Evolutionary conservation across 305 asterid genomes (phyloP).

Genomic region (Fraxinus xanthoxyloides): DNA sequence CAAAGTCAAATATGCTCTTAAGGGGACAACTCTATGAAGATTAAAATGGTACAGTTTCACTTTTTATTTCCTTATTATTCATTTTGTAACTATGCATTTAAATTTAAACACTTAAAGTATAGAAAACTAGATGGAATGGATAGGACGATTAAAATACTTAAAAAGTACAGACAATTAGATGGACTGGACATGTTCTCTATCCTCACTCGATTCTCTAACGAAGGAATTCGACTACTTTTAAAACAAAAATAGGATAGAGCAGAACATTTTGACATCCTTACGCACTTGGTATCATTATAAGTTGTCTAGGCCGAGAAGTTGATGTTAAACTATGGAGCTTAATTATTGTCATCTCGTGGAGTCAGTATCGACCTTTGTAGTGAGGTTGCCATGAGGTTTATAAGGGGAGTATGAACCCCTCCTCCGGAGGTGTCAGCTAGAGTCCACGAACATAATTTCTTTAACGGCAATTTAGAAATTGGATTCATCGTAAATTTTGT

Average conservation of each 20-base stretch:
- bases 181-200: neutral
- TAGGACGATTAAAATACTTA: neutral
- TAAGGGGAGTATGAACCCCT: neutral
- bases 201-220: neutral
- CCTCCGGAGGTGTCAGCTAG: neutral
- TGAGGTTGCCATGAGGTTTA: neutral
- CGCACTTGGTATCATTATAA: neutral
- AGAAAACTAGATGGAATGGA: neutral
- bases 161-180: neutral
- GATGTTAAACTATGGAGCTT: neutral
- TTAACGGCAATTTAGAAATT: neutral
- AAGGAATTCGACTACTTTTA: neutral
- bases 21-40: neutral
- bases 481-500: too few species aligned
- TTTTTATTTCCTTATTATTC: neutral
- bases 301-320: too few species aligned
- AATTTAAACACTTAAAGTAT: neutral
- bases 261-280: neutral
- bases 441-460: neutral
- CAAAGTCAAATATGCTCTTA: neutral
- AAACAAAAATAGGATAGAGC: neutral
- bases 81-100: too few species aligned
- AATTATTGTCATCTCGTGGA: too few species aligned
- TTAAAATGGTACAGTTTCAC: neutral
- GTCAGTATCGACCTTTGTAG: neutral